Conservation (phyloP, 2,329 filamentous ascomycete species). For the Ceratocystis lukuohia region DNA sequence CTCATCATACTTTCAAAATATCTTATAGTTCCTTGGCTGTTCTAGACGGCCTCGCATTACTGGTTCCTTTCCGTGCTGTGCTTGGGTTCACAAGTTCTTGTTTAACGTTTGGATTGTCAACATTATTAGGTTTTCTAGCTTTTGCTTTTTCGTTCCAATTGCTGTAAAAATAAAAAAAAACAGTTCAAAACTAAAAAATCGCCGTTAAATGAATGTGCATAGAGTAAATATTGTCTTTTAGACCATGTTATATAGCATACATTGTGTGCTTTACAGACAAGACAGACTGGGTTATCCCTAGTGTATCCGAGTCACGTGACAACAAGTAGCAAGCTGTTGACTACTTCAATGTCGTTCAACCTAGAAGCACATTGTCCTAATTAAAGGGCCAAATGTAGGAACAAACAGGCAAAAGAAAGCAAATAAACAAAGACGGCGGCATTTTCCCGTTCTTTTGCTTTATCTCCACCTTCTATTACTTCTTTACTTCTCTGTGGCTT, state of each 20-base stretch:
- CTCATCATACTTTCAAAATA: neutral
- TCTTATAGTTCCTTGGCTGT: slow-evolving; percentile 10
- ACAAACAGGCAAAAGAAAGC: neutral
- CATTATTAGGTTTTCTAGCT: slow-evolving; percentile 8
- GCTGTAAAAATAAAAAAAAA: slow-evolving; percentile 10
- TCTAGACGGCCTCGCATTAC: slow-evolving; percentile 13
- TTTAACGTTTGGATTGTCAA: slow-evolving; percentile 14
- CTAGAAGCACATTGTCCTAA: neutral
- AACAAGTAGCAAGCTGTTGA: neutral
- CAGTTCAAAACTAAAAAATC: slow-evolving; percentile 7
- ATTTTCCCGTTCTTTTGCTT: neutral
- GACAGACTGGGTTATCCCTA: neutral
- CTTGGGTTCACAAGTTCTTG: slow-evolving; percentile 15
- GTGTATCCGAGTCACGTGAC: neutral
- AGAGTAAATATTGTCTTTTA: no score
- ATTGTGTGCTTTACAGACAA: neutral
- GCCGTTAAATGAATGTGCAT: neutral
- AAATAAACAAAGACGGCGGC: neutral
- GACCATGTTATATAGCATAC: no score
- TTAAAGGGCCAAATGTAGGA: neutral
- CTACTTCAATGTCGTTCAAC: neutral
- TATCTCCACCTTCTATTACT: neutral
- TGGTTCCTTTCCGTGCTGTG: slow-evolving; percentile 10
- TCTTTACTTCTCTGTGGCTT: neutral
- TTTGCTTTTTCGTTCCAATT: slow-evolving; percentile 11